Conservation (phyloP, 345 rosid species). For the Brassica cretica region DNA sequence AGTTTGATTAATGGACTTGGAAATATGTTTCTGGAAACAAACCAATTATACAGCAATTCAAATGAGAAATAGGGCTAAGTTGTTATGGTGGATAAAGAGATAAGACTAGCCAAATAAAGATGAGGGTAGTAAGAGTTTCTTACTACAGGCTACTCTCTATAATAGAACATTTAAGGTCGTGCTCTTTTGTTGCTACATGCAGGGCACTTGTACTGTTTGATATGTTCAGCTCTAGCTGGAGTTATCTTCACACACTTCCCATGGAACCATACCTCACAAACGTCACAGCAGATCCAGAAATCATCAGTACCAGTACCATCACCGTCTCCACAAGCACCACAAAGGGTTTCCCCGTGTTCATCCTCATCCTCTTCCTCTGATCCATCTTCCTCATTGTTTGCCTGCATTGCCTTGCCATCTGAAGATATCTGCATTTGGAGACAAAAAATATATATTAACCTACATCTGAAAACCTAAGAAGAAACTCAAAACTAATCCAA, state of each 20-base stretch:
- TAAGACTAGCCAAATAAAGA: conserved; percentile 23
- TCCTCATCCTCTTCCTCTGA: conserved; percentile 46
- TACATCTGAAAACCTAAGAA: not conserved
- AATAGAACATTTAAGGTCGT: conserved; percentile 46
- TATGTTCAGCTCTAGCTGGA: not conserved
- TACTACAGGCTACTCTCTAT: conserved; percentile 33
- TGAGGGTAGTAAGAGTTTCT: conserved; percentile 21
- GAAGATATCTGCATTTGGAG: conserved; percentile 48
- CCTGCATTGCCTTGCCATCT: conserved; percentile 47
- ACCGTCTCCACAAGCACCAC: conserved; percentile 84
- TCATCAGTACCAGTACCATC: conserved; percentile 64
- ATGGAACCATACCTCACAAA: conserved; percentile 28
- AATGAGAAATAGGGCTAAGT: conserved; percentile 24
- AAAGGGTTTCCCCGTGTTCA: conserved; percentile 67
- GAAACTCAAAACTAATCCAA: conserved; percentile 11
- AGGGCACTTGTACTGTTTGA: conserved; percentile 2
- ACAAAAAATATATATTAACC: conserved; percentile 11
- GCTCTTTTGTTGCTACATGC: conserved; percentile 14
- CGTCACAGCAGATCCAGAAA: conserved; percentile 86
- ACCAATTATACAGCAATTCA: conserved; percentile 21
- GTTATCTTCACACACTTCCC: conserved; percentile 2
- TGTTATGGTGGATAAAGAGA: conserved; percentile 32
- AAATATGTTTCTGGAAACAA: conserved; percentile 14
- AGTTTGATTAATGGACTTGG: not conserved
- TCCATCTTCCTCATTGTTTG: conserved; percentile 55